Conservation (phyloP, 2,329 filamentous ascomycete genomes). For the Juglanconis oblonga region DNA sequence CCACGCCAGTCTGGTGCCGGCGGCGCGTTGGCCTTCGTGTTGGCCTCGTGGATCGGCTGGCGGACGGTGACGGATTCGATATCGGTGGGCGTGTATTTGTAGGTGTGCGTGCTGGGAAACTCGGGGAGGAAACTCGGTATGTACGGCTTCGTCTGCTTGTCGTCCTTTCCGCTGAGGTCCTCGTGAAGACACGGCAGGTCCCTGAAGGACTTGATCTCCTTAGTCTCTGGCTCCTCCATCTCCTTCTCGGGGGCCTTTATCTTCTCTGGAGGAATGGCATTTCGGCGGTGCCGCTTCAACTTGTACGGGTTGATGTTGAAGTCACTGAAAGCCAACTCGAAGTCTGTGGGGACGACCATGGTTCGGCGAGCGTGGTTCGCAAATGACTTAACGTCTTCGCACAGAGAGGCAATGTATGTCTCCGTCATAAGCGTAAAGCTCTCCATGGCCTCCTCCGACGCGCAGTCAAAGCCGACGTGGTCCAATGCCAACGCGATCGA, state of each 20-base stretch:
- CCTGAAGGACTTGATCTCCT: constrained; percentile 9
- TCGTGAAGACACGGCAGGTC: constrained; percentile 45
- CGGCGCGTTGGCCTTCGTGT: constrained; percentile 20
- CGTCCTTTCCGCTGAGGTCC: constrained; percentile 56
- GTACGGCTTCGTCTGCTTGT: constrained; percentile 54
- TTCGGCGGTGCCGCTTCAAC: constrained; percentile 55
- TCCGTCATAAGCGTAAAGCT: constrained; percentile 55
- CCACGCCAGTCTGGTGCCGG: constrained; percentile 30
- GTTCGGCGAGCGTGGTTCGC: constrained; percentile 49
- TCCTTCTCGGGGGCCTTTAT: constrained; percentile 35
- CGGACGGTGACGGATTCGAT: constrained; percentile 30
- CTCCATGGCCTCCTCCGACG: constrained; percentile 56
- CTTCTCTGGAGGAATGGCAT: constrained; percentile 43
- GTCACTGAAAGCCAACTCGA: constrained; percentile 48
- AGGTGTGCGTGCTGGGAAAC: constrained; percentile 64
- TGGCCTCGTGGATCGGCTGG: constrained; percentile 22
- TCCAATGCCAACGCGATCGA: constrained; percentile 54
- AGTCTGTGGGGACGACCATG: constrained; percentile 55
- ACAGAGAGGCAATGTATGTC: constrained; percentile 49
- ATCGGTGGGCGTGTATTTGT: constrained; percentile 54
- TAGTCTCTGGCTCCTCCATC: constrained; percentile 35
- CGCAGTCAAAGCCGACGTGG: constrained; percentile 57
- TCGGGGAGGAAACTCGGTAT: constrained; percentile 58
- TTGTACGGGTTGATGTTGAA: constrained; percentile 51
- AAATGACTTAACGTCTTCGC: constrained; percentile 45